Conservation (phyloP, 805 yeast genomes). For the Teunomyces stri region DNA sequence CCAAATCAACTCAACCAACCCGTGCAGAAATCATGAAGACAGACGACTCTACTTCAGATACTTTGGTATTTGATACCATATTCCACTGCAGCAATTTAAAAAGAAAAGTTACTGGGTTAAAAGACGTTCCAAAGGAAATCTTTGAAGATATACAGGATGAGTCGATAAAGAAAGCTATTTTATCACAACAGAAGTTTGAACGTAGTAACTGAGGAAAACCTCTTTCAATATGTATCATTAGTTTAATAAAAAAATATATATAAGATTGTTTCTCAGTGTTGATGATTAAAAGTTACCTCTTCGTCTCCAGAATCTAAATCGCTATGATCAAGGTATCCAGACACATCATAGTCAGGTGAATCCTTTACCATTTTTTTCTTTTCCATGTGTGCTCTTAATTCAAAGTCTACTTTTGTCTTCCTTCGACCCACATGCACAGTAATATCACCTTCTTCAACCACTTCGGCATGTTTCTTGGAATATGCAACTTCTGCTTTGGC, state of each 20-base stretch:
- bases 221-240: conserved; percentile 9
- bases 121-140: conserved; percentile 54
- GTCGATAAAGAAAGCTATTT: conserved; percentile 57
- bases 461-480: conserved; percentile 45
- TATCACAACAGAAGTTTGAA: conserved; percentile 58
- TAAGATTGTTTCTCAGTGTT: not conserved
- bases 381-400: conserved; percentile 45
- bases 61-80: conserved; percentile 46
- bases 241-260: not conserved
- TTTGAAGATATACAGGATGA: conserved; percentile 51
- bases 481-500: conserved; percentile 48
- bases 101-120: conserved; percentile 61
- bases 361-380: conserved; percentile 23
- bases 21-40: conserved; percentile 28
- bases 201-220: conserved; percentile 10
- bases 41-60: conserved; percentile 20
- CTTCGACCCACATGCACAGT: conserved; percentile 46
- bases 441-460: conserved; percentile 48
- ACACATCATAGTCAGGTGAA: conserved; percentile 10
- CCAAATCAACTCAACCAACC: conserved; percentile 72
- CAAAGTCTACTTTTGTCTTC: conserved; percentile 46
- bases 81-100: conserved; percentile 46
- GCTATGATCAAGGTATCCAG: conserved; percentile 11
- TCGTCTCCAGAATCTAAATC: conserved; percentile 16
- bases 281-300: conserved; percentile 10